Evolutionary conservation across 306 rosid species (phyloP), one percentile per base, ranked within the genome.

Genomic region (Quercus cerris): DNA sequence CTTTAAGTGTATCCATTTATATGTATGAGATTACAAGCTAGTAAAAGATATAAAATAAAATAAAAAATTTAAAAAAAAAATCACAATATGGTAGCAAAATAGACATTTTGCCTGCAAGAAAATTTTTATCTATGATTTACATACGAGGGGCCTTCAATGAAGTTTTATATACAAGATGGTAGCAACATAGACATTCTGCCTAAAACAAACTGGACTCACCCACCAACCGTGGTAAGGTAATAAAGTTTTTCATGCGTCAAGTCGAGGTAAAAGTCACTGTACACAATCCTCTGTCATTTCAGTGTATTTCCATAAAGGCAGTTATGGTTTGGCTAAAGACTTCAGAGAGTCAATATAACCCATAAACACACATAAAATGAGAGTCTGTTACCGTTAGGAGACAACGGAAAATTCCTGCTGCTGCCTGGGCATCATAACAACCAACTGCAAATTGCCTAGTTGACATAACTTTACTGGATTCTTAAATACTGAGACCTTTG

Each of bases 391-490:
- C 3, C n/a, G 51, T 86, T 86, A 90, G 30, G 96, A 79, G 75
- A 74, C 80, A 28, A 77, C 15, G 72, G 87, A 69, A 76, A 58
- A 80, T 59, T 87, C 89, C 61, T 77, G 81, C 54, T 77, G 90
- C 46, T 82, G 87, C 75, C 71, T 85, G n/a, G 95, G 90, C 92
- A 91, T 81, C 86, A 86, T 75, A 71, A 93, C 75, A 73, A 87
- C 94, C 83, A 94, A 78, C 56, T 85, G 92, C 71, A 94, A 86
- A 89, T 83, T 81, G 49, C 92, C 89, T 70, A n/a, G 74, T 73
- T 83, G 86, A 81, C 97, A 93, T 78, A 88, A 67, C 85, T 83
- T 90, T 27, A 76, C 91, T 20, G 97, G 99, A 71, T 92, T 86
- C 86, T 81, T 86, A 87, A 86, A 91, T 70, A 88, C 58, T 9